These are phyloP conservation scores for Smallanthus sonchifolius DNA, from an alignment of 129 eudicot genomes.

Conservation along the genomic window DNA sequence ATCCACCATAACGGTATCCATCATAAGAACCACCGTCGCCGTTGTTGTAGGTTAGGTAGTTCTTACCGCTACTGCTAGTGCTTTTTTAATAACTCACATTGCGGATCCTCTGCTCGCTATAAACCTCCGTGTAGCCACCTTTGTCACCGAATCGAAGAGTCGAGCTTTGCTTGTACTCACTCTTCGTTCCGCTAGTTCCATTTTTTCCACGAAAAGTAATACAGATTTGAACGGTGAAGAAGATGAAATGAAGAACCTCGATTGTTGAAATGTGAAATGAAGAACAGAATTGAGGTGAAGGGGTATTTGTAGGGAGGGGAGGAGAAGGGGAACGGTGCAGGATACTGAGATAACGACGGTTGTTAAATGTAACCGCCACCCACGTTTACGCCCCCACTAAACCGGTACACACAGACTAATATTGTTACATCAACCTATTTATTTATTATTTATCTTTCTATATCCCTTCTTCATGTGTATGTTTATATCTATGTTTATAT, in stretches of 20 bases:
- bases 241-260: not conserved
- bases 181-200: constrained; percentile 22
- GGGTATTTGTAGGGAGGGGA: not conserved
- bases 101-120: constrained; percentile 26
- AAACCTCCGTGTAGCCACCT: constrained; percentile 36
- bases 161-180: constrained; percentile 13
- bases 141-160: constrained; percentile 30
- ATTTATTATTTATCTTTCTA: too few relatives aligned
- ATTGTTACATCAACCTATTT: too few relatives aligned
- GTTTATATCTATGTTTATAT: too few relatives aligned
- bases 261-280: not conserved
- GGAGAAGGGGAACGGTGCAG: not conserved
- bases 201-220: constrained; percentile 7
- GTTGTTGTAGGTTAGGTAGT: not conserved
- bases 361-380: not conserved
- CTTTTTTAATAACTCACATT: constrained; percentile 12
- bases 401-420: not conserved
- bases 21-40: not conserved
- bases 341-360: not conserved
- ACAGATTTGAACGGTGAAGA: not conserved
- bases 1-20: not conserved
- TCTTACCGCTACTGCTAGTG: not conserved
- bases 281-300: not conserved
- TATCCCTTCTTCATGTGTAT: too few relatives aligned
- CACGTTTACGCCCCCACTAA: not conserved